Percentiles rank a stretch among this genome's conserved stretches.
These are phyloP conservation scores for Hymenotorrendiella dingleyae DNA, from an alignment of 2,329 filamentous ascomycete species.

Conservation along the genomic window DNA sequence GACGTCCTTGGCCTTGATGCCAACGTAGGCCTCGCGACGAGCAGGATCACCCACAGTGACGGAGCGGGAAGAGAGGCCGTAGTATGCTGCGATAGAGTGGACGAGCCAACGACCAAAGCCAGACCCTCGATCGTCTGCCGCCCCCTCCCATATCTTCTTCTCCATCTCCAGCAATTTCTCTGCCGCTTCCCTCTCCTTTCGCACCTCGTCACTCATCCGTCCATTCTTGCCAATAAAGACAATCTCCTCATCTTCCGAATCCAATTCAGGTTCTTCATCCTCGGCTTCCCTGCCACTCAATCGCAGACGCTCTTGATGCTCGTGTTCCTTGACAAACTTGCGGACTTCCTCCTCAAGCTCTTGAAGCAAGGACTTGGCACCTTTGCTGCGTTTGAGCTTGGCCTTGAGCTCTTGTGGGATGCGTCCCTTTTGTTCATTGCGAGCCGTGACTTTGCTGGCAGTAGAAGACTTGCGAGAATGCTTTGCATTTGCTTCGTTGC, in stretches of 20 bases:
- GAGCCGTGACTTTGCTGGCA: conserved; percentile 1
- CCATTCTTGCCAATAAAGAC: conserved; percentile 75
- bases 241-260: conserved; percentile 74
- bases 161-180: conserved; percentile 50
- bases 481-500: conserved; percentile 35
- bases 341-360: conserved; percentile 81
- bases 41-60: conserved; percentile 66
- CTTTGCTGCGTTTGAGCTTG: conserved; percentile 70
- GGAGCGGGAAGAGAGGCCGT: conserved; percentile 39
- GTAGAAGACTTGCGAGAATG: conserved; percentile 31
- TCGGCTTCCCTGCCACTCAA: conserved; percentile 30
- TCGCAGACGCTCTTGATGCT: conserved; percentile 40
- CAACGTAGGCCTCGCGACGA: conserved; percentile 76
- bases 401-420: conserved; percentile 77
- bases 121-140: conserved; percentile 68
- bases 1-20: conserved; percentile 30
- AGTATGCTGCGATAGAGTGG: conserved; percentile 87
- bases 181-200: conserved; percentile 48
- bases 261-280: conserved; percentile 39
- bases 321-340: conserved; percentile 61
- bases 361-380: conserved; percentile 74
- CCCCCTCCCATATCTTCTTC: conserved; percentile 74
- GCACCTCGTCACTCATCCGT: conserved; percentile 47
- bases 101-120: conserved; percentile 90
- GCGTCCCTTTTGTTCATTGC: conserved; percentile 40